These are phyloP conservation scores for Microdochium nivale DNA, from an alignment of 2,329 filamentous ascomycete genomes.

Conservation along the genomic window DNA sequence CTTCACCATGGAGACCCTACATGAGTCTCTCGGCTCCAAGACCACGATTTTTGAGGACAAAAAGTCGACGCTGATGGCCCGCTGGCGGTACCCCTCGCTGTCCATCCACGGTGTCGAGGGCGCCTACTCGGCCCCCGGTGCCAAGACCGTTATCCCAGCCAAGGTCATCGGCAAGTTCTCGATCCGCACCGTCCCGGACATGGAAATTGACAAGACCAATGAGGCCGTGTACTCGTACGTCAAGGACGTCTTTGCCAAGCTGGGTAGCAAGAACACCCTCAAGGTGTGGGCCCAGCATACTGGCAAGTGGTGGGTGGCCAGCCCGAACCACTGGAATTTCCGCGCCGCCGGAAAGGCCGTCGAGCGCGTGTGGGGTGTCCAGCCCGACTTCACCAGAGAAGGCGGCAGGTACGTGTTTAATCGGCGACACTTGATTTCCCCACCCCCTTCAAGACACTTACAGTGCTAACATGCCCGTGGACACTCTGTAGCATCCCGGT, in stretches of 20 bases:
- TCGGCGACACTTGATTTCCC: no score
- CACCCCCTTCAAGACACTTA: no score
- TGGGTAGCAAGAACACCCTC: constrained; percentile 86
- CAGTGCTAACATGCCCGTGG: no score
- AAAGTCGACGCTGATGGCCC: constrained; percentile 86
- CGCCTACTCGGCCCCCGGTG: constrained; percentile 84
- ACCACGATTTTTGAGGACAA: constrained; percentile 85
- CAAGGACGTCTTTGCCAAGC: constrained; percentile 74
- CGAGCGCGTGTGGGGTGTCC: constrained; percentile 85
- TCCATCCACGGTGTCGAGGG: constrained; percentile 94
- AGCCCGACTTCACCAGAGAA: constrained; percentile 92
- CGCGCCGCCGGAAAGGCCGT: constrained; percentile 90
- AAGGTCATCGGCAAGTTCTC: constrained; percentile 98
- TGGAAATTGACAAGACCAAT: constrained; percentile 89
- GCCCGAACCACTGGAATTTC: constrained; percentile 99
- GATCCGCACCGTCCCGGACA: constrained; percentile 93
- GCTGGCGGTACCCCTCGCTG: constrained; percentile 91
- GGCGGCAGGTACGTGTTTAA: constrained; percentile 68
- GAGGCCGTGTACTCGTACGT: constrained; percentile 76
- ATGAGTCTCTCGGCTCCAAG: constrained; percentile 82
- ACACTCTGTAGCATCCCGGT: constrained; percentile 83
- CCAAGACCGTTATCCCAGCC: constrained; percentile 97
- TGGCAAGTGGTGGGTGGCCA: constrained; percentile 98
- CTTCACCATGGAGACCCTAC: constrained; percentile 93
- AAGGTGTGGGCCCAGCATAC: constrained; percentile 77